Evolutionary conservation across 768 basidiomycete genomes (phyloP).

Genomic region (Dacryopinax spathularia): DNA sequence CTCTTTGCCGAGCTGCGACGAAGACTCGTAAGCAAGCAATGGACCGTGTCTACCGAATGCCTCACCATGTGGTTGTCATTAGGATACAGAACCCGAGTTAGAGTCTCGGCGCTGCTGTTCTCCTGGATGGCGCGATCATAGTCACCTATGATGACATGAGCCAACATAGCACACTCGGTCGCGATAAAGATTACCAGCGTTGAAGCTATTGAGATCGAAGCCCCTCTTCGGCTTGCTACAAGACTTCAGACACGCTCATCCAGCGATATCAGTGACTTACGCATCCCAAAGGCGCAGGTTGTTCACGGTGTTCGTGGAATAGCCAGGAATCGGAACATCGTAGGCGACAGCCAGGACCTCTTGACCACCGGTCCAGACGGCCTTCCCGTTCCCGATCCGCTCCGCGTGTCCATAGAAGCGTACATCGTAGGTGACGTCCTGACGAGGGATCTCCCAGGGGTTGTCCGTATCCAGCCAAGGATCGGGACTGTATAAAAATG

Average conservation of each 20-base stretch:
- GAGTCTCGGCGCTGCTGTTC: constrained; percentile 80
- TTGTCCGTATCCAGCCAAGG: constrained; percentile 83
- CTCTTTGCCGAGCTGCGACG: constrained; percentile 22
- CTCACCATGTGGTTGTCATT: constrained; percentile 62
- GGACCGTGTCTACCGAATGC: constrained; percentile 64
- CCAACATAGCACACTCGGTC: background rate
- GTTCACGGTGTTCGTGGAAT: constrained; percentile 14
- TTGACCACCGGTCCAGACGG: constrained; percentile 58
- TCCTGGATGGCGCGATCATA: constrained; percentile 82
- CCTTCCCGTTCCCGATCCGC: constrained; percentile 37
- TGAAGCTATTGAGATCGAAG: constrained; percentile 91
- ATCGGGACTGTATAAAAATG: constrained; percentile 38
- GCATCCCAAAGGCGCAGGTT: background rate
- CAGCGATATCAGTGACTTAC: no score
- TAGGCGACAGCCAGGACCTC: constrained; percentile 89
- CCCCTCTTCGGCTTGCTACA: constrained; percentile 63
- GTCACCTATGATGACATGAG: constrained; percentile 54
- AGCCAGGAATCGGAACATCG: constrained; percentile 86
- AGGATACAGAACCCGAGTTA: constrained; percentile 90
- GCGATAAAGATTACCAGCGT: constrained; percentile 38
- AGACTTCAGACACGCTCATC: no score
- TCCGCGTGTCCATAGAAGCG: constrained; percentile 83
- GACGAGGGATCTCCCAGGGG: constrained; percentile 65
- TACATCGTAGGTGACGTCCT: constrained; percentile 73
- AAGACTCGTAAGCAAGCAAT: constrained; percentile 19